Evolutionary conservation across 805 yeast species (phyloP).

Genomic region (Ogataea trehaloabstinens): DNA sequence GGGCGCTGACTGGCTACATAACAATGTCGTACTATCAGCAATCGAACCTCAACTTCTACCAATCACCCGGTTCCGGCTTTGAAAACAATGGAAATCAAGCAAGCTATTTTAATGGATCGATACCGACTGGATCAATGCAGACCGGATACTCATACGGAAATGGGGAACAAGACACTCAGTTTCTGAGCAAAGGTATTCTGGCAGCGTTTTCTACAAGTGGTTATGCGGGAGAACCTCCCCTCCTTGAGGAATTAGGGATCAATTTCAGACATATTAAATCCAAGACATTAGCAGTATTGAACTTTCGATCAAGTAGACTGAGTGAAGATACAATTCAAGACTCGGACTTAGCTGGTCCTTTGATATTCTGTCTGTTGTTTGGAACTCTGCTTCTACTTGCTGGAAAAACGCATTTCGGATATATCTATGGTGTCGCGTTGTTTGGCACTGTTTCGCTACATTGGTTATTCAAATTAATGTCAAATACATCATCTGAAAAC

Average conservation of each 20-base stretch:
- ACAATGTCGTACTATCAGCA: constrained; percentile 37
- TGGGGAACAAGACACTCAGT: constrained; percentile 33
- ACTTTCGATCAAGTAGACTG: constrained; percentile 58
- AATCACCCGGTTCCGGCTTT: constrained; percentile 6
- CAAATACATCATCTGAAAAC: constrained; percentile 43
- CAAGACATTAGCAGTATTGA: constrained; percentile 83
- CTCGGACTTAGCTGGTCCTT: constrained; percentile 93
- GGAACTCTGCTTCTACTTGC: constrained; percentile 80
- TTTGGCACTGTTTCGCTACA: constrained; percentile 87
- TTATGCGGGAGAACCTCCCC: constrained; percentile 91
- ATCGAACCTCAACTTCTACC: constrained; percentile 19
- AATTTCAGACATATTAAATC: constrained; percentile 83
- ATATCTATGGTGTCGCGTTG: constrained; percentile 92
- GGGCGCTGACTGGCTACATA: too few relatives aligned
- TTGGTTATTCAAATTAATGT: constrained; percentile 83
- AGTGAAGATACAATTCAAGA: constrained; percentile 80
- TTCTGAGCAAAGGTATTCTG: constrained; percentile 69
- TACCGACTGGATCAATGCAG: constrained; percentile 31
- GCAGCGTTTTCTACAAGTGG: constrained; percentile 95
- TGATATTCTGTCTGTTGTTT: constrained; percentile 81
- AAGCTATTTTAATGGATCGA: constrained; percentile 16
- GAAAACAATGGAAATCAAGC: constrained; percentile 6
- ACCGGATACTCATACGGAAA: constrained; percentile 19
- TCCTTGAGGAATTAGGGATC: constrained; percentile 89
- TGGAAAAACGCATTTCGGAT: constrained; percentile 95